Evolutionary conservation across 225 moss, liverwort and hornwort genomes (phyloP), one percentile per base, ranked within the genome.

Genomic region (Thuidium tamariscinum): DNA sequence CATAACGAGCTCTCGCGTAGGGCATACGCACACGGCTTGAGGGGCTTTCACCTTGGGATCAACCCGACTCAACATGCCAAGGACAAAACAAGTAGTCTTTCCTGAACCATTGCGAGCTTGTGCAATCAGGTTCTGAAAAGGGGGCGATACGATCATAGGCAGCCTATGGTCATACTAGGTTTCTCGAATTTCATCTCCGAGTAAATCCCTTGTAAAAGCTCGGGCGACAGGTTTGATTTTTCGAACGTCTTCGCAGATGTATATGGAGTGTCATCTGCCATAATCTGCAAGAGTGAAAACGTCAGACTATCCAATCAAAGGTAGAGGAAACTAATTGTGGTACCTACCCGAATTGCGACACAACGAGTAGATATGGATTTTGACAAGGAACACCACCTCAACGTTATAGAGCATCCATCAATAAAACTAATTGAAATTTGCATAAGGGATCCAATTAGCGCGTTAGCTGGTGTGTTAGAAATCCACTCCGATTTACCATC

Each of bases 91-190:
- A 5, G 97, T 97, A 10, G 99, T 97, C 89, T 99, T 97, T 72
- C 99, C 99, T 7, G 99, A 99, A 83, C 99, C 99, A 65, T 97
- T 99, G 81, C 97, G 99, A 52, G 99, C 99, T 91, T 99, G 99
- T 22, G 97, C 99, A 68, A 99, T 97, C 80, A 99, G 88, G 89
- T 97, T 95, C 72, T 92, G 89, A 79, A 93, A 95, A 29, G 97
- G 99, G 6, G 97, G 96, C 32, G 84, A 77, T 44, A 97, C 93
- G 70, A 99, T 99, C 95, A 99, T 90, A 42, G 99, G 99, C 90
- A 83, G 96, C 97, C 89, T 99, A 97, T n/a, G 67, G 96, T 99
- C 89, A 92, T 95, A 75, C 99, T 99, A 26, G 99, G 99, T 84
- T 96, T 99, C 70, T 97, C 97, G 76, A 99, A 99, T 76, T 94